phyloP scores from a whole-genome alignment of 2,329 filamentous ascomycete genomes.

The Fusarium sp. region DNA sequence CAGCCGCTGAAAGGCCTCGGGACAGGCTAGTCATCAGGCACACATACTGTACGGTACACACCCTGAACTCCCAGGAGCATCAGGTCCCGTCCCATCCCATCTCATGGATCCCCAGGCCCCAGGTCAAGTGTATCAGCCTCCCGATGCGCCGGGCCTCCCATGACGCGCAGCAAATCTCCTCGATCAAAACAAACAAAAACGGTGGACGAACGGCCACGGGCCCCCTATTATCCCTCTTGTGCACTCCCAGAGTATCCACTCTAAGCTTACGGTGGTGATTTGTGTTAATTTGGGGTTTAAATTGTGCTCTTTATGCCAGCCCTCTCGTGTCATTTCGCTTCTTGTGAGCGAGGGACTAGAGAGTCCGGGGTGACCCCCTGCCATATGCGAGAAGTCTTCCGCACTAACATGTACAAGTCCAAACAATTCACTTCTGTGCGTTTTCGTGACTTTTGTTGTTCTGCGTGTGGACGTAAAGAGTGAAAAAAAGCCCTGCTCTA shows the following conservation, averaged over 20 bases:
- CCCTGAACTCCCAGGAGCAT: slow-evolving; percentile 18
- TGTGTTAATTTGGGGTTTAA: slow-evolving; percentile 41
- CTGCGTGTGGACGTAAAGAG: slow-evolving; percentile 19
- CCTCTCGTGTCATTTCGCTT: slow-evolving; percentile 49
- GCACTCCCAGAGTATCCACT: slow-evolving; percentile 40
- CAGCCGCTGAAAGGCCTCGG: slow-evolving; percentile 30
- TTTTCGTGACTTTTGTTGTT: slow-evolving; percentile 15
- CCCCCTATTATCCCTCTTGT: slow-evolving; percentile 31
- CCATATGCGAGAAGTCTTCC: slow-evolving; percentile 32
- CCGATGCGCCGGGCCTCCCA: slow-evolving; percentile 37
- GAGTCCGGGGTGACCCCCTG: slow-evolving; percentile 44
- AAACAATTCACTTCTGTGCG: slow-evolving; percentile 19
- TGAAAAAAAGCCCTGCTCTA: slow-evolving; percentile 26
- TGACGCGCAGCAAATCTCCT: slow-evolving; percentile 45
- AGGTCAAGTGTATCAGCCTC: slow-evolving; percentile 15
- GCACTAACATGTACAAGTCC: slow-evolving; percentile 8
- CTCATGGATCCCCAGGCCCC: slow-evolving; percentile 25
- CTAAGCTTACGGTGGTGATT: slow-evolving; percentile 39
- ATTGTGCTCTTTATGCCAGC: slow-evolving; percentile 47
- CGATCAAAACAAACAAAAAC: slow-evolving; percentile 50
- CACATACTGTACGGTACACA: slow-evolving; percentile 5
- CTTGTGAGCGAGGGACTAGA: slow-evolving; percentile 44
- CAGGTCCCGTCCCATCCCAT: slow-evolving; percentile 12
- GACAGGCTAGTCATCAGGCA: slow-evolving; percentile 29
- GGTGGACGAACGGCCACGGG: slow-evolving; percentile 2